Conservation (phyloP, 192 early-diverging fungal species). For the Coemansia sp. region DNA sequence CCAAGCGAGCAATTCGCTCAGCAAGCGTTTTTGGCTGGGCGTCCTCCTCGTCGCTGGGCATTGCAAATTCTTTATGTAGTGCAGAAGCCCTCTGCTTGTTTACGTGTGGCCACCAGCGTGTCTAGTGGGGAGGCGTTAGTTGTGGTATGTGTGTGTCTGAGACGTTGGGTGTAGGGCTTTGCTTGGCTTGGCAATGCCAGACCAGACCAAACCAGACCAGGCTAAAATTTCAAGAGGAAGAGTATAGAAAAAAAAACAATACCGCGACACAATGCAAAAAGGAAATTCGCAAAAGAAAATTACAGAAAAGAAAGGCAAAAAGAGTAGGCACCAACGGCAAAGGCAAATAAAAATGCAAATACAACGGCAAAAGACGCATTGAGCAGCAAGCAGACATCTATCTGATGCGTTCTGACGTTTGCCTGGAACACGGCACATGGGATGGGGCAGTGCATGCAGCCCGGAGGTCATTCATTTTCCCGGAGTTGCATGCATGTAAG, state of each 20-base stretch:
- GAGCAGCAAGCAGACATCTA: no score
- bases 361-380: no score
- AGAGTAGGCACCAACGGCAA: not conserved
- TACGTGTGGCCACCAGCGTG: not conserved
- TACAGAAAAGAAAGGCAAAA: not conserved
- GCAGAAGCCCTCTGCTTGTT: not conserved
- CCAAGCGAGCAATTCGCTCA: slow-evolving; percentile 50
- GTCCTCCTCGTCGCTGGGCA: slow-evolving; percentile 46
- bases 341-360: no score
- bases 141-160: no score
- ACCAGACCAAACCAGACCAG: not conserved
- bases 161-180: no score
- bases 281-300: slow-evolving; percentile 2
- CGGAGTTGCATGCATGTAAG: no score
- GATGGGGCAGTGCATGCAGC: no score
- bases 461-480: no score
- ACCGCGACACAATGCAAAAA: not conserved
- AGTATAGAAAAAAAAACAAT: not conserved
- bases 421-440: no score
- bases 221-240: not conserved
- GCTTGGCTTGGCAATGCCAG: not conserved
- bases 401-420: no score
- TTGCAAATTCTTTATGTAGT: not conserved
- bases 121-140: no score
- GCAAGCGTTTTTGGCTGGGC: slow-evolving; percentile 50